Evolutionary conservation across 768 basidiomycete species (phyloP), one percentile per base, ranked within the genome.

Genomic region (Leccinum longicurvipes): DNA sequence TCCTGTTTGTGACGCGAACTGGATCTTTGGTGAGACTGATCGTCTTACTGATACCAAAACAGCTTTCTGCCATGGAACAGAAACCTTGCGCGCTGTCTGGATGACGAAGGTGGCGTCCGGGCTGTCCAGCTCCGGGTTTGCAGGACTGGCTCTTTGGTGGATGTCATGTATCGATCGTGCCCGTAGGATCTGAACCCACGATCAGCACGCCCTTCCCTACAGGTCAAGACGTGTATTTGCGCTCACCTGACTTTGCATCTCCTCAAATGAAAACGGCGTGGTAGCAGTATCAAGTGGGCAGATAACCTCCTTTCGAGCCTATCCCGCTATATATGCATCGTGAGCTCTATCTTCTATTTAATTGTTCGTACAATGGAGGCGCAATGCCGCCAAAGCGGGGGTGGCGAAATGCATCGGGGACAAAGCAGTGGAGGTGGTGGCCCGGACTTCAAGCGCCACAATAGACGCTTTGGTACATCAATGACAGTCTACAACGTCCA

Each of bases 121-220:
- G n/a, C 53, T 23, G 19, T 58, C 56, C 32, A 24, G 24, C 17
- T 55, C 57, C 29, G n/a, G 53, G 45, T 36, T 49, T 25, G 45
- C 46, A 10, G 58, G 24, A 23, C 46, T 49, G 44, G 51, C 28
- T 27, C 47, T 54, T n/a, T 32, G 54, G 46, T 49, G 59, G 57
- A 55, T 54, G 21, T 50, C 56, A 34, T 66, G 28, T 59, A 51
- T 54, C 39, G 59, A 56, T 36, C 39, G 59, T 39, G 50, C 29
- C 19, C 55, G 60, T 29, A 46, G 57, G 25, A 50, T 55, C 70
- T 72, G 29, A 49, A 32, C 55, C 48, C 60, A 51, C 42, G 58
- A 59, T 69, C 59, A 70, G 57, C 64, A 62, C 66, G 59, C 61
- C 64, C 60, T 32, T 59, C 46, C 61, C 52, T 59, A 45, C 60